Evolutionary conservation across 306 rosid species (phyloP), one percentile per base, ranked within the genome.

Genomic region (Canavalia ensiformis): DNA sequence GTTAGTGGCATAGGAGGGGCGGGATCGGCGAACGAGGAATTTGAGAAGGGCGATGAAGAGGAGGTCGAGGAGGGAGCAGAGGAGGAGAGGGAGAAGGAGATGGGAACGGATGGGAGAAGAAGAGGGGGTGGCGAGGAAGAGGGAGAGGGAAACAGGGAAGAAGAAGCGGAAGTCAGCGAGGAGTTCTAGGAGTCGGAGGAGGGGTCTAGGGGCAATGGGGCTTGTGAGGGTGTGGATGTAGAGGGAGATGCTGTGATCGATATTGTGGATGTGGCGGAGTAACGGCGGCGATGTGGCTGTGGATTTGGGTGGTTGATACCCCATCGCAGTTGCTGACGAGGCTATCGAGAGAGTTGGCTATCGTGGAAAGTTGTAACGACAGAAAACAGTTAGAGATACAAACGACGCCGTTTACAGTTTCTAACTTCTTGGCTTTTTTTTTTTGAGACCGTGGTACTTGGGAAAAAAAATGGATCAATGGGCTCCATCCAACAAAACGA

Each of bases 21-120:
- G 95, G 63, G 94, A 65, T 67, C 94, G 86, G 68, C 91, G 91
- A 62, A 89, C 76, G 63, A 83, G 71, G 74, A 85, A 56, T 58
- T 94, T 94, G 81, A 92, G 3, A 59, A 90, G 79, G 41, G 85
- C 94, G 64, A 84, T 50, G 73, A 89, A 28, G 51, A 83, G 64
- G 56, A 92, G 98, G 79, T 94, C 91, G 57, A 91, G 84, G 47
- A 94, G 81, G 83, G 91, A 90, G 77, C 95, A 90, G 64, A 91
- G 81, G 82, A 89, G 29, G 80, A 94, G 92, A 30, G 95, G 86
- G 77, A 74, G 69, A 59, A 84, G 10, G 74, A 84, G 81, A 44
- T 86, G 90, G n/a, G 74, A 56, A 30, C 86, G 89, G 67, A 84
- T 73, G 1, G 76, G 80, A 30, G 88, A 81, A 68, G 74, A 35